Evolutionary conservation across 1,284 basidiomycete genomes (phyloP).

Genomic region (Ganoderma sinense): DNA sequence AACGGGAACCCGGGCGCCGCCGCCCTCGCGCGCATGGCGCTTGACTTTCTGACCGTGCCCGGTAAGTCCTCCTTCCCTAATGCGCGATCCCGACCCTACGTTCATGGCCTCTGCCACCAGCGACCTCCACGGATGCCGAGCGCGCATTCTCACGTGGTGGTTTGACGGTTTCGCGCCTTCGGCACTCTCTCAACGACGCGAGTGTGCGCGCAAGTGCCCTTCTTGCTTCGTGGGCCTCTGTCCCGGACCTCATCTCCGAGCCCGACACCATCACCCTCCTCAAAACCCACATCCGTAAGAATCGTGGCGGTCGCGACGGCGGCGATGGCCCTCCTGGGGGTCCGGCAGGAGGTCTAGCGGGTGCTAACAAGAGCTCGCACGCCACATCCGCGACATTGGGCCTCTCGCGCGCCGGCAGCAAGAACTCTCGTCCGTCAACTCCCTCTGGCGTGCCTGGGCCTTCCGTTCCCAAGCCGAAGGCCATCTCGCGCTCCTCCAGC

Average conservation of each 20-base stretch:
- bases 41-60: neutral
- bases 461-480: too few species aligned
- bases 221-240: neutral
- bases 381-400: too few species aligned
- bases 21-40: neutral
- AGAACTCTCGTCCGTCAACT: too few species aligned
- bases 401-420: too few species aligned
- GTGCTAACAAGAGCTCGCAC: too few species aligned
- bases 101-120: neutral
- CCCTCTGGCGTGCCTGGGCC: too few species aligned
- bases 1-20: neutral
- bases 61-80: neutral
- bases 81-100: neutral
- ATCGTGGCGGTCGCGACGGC: slow-evolving; percentile 25
- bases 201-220: neutral
- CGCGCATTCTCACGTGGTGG: neutral
- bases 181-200: neutral
- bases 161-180: neutral
- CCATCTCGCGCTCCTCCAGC: too few species aligned
- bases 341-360: neutral
- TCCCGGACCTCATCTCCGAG: neutral
- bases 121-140: neutral
- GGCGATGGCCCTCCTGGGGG: neutral
- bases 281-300: neutral
- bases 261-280: neutral